A percentile compares a stretch with the other conserved stretches of the same genome.
Conservation (phyloP, 2,329 filamentous ascomycete species). For the Botrytis byssoidea region DNA sequence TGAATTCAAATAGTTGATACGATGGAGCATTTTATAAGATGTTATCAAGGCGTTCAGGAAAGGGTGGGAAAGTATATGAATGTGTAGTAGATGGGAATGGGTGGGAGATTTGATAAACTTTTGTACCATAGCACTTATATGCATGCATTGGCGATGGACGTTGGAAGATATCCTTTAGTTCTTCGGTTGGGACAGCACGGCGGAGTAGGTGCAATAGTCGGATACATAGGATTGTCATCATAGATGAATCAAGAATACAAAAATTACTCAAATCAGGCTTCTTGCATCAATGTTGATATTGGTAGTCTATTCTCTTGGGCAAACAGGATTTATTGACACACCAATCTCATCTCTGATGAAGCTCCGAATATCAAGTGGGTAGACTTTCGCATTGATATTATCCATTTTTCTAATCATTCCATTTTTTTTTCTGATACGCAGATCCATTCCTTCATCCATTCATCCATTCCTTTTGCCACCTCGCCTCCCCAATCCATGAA, state of each 20-base stretch:
- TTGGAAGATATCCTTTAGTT: background rate
- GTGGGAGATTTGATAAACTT: background rate
- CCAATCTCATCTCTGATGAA: background rate
- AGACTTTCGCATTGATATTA: background rate
- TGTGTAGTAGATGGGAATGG: background rate
- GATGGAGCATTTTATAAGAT: background rate
- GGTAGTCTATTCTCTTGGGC: background rate
- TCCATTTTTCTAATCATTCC: background rate
- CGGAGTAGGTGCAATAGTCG: background rate
- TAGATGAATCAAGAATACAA: background rate
- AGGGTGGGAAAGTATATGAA: background rate
- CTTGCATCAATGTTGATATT: background rate
- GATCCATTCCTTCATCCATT: background rate
- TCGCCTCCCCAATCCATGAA: background rate
- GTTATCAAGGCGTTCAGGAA: conserved; percentile 2
- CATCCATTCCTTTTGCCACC: background rate
- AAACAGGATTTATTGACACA: background rate
- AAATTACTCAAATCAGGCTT: background rate
- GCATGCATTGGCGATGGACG: background rate
- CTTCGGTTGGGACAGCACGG: background rate
- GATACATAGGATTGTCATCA: background rate
- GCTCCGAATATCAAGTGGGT: background rate
- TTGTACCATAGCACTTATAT: background rate
- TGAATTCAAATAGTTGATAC: conserved; percentile 35
- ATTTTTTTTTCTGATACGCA: background rate